phyloP scores from a whole-genome alignment of 179 eudicot genomes.

The Sideroxylon spinosum region DNA sequence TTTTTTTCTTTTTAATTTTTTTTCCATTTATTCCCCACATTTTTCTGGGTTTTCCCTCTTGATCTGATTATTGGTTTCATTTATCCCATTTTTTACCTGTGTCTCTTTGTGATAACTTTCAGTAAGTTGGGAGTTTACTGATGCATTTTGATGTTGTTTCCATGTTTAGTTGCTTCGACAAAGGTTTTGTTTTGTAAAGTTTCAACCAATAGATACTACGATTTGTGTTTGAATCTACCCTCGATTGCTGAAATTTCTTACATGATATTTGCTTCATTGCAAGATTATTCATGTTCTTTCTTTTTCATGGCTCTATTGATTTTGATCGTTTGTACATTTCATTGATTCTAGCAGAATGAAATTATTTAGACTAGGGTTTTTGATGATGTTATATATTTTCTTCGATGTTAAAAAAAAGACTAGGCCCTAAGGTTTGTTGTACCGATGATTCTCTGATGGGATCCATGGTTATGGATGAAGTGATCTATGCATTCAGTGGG shows the following conservation, averaged over 20 bases:
- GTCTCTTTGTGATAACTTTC: not conserved
- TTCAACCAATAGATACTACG: not conserved
- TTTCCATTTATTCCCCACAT: not conserved
- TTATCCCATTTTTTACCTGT: not conserved
- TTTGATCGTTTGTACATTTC: too few relatives aligned
- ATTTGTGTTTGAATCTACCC: not conserved
- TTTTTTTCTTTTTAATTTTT: not conserved
- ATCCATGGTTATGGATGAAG: too few relatives aligned
- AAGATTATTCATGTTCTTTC: too few relatives aligned
- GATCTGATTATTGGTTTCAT: slow-evolving; percentile 8
- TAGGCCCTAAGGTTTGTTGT: too few relatives aligned
- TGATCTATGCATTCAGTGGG: too few relatives aligned
- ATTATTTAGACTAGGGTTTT: too few relatives aligned
- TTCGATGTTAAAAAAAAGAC: too few relatives aligned
- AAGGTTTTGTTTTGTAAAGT: not conserved
- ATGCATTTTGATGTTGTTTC: not conserved
- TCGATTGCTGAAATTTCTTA: not conserved
- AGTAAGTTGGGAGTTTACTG: not conserved
- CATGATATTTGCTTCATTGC: not conserved
- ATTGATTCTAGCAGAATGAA: too few relatives aligned
- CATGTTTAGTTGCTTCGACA: not conserved
- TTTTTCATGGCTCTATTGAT: too few relatives aligned
- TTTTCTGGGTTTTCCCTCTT: not conserved
- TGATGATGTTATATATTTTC: too few relatives aligned
- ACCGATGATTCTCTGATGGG: too few relatives aligned